These are phyloP conservation scores for Trichophyton benhamiae DNA, from an alignment of 2,329 filamentous ascomycete species.

Conservation along the genomic window DNA sequence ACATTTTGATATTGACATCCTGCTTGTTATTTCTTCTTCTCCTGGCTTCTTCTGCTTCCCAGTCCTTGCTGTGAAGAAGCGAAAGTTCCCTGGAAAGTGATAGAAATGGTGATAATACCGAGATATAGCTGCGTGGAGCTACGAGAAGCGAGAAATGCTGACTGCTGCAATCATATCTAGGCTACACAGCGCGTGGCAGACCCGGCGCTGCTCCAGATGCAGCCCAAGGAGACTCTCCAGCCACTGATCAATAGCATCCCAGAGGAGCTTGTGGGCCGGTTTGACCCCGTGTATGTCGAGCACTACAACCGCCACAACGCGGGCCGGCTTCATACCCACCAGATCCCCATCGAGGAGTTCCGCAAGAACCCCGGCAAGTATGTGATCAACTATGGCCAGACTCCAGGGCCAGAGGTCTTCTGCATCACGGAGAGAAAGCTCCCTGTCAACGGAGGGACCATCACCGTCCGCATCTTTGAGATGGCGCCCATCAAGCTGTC, in stretches of 20 bases:
- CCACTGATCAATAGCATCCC: conserved; percentile 35
- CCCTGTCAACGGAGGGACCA: conserved; percentile 29
- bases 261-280: conserved; percentile 24
- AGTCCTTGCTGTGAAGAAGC: too few relatives aligned
- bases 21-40: too few relatives aligned
- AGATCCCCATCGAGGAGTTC: conserved; percentile 30
- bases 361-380: conserved; percentile 31
- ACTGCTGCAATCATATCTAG: not conserved
- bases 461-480: conserved; percentile 32
- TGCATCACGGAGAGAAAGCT: conserved; percentile 31
- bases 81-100: too few relatives aligned
- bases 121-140: not conserved
- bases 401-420: conserved; percentile 25
- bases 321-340: conserved; percentile 32
- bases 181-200: conserved; percentile 7
- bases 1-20: too few relatives aligned
- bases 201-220: conserved; percentile 19
- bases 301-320: conserved; percentile 34
- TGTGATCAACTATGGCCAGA: conserved; percentile 28
- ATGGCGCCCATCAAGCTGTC: conserved; percentile 19
- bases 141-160: not conserved
- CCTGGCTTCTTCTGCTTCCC: too few relatives aligned
- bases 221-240: conserved; percentile 18
- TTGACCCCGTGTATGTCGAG: conserved; percentile 31
- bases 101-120: not conserved